These are phyloP conservation scores for Alternaria sp. DNA, from an alignment of 2,329 filamentous ascomycete genomes.

Conservation along the genomic window DNA sequence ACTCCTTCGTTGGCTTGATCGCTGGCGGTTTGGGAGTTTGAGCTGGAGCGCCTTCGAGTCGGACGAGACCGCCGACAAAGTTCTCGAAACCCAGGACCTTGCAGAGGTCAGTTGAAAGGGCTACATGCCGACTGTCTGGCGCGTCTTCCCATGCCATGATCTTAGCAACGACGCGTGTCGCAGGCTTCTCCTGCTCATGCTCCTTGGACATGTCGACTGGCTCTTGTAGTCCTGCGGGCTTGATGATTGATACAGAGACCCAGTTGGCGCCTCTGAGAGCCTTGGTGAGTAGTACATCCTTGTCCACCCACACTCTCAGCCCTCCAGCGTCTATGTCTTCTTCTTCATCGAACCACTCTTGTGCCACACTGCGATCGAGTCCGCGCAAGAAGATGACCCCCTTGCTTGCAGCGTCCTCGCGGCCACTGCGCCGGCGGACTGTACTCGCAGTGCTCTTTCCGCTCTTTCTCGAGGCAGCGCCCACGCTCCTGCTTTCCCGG, in stretches of 20 bases:
- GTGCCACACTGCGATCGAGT: constrained; percentile 73
- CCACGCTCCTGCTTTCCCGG: constrained; percentile 81
- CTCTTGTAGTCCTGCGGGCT: constrained; percentile 77
- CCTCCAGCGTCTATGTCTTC: constrained; percentile 57
- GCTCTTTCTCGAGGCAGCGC: constrained; percentile 80
- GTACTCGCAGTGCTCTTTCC: constrained; percentile 78
- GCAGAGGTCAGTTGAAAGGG: constrained; percentile 80
- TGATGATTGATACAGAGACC: constrained; percentile 85
- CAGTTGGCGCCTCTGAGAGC: constrained; percentile 79
- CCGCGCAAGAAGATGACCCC: constrained; percentile 79
- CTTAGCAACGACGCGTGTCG: constrained; percentile 77
- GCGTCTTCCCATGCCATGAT: constrained; percentile 84
- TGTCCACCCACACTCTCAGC: constrained; percentile 84
- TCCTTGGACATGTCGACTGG: constrained; percentile 77
- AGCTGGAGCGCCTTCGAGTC: constrained; percentile 81
- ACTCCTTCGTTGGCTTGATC: constrained; percentile 50
- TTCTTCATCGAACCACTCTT: constrained; percentile 81
- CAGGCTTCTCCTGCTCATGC: constrained; percentile 64
- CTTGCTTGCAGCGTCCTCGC: constrained; percentile 71
- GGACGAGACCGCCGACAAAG: constrained; percentile 85
- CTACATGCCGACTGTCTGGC: constrained; percentile 80
- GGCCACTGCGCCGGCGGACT: constrained; percentile 64
- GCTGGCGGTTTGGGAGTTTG: constrained; percentile 71
- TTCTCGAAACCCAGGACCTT: constrained; percentile 73
- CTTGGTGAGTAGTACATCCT: constrained; percentile 75